phyloP scores from a whole-genome alignment of 1,284 basidiomycete genomes.

The Fomes fomentarius region DNA sequence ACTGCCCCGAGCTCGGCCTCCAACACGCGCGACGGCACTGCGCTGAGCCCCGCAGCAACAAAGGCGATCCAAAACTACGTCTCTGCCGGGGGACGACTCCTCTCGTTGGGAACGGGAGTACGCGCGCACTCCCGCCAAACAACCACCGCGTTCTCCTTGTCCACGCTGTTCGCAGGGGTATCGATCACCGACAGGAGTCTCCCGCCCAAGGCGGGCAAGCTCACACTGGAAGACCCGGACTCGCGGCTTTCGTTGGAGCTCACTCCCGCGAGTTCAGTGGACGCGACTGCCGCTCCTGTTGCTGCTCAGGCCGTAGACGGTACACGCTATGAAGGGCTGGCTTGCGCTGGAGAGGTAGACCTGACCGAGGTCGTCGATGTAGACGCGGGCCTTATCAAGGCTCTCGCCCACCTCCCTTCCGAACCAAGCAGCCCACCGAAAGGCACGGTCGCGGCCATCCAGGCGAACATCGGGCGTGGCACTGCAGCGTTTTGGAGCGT shows the following conservation, averaged over 20 bases:
- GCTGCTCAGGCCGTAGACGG: slow-evolving; percentile 1
- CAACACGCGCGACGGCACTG: slow-evolving; percentile 22
- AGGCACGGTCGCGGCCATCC: slow-evolving; percentile 54
- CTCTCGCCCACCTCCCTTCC: slow-evolving; percentile 41
- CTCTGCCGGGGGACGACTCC: slow-evolving; percentile 61
- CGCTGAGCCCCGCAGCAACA: slow-evolving; percentile 43
- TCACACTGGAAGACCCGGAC: slow-evolving; percentile 12
- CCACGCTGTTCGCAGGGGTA: slow-evolving; percentile 8
- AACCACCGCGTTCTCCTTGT: slow-evolving; percentile 1
- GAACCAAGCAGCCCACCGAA: slow-evolving; percentile 21
- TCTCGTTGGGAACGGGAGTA: slow-evolving; percentile 35
- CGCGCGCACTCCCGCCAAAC: slow-evolving; percentile 11
- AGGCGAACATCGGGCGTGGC: slow-evolving; percentile 56
- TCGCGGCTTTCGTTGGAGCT: slow-evolving; percentile 20
- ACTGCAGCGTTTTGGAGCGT: slow-evolving; percentile 63
- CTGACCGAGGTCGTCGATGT: slow-evolving; percentile 33
- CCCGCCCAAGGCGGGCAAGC: neutral
- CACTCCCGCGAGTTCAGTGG: slow-evolving; percentile 31
- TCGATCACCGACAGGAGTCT: slow-evolving; percentile 2
- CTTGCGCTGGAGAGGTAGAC: slow-evolving; percentile 28
- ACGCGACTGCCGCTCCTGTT: neutral
- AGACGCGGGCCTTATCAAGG: slow-evolving; percentile 24
- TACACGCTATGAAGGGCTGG: slow-evolving; percentile 20
- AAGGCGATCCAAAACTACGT: slow-evolving; percentile 66
- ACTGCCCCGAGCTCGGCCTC: slow-evolving; percentile 54